These are phyloP conservation scores for Leptodontidium sp. DNA, from an alignment of 2,329 filamentous ascomycete species.

Conservation along the genomic window DNA sequence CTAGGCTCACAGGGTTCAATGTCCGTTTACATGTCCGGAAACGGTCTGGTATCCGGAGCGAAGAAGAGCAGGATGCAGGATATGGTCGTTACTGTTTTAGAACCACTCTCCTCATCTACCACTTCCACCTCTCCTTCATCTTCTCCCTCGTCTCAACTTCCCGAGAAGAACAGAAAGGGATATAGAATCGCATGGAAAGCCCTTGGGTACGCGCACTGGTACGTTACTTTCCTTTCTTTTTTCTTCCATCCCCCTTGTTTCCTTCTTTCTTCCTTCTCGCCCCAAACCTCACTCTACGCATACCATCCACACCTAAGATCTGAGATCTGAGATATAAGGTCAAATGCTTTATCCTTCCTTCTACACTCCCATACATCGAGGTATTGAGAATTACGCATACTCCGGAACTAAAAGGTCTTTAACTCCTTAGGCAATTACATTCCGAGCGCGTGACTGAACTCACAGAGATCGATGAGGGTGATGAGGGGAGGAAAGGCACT, in stretches of 20 bases:
- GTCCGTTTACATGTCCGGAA: constrained; percentile 39
- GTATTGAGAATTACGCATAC: no score
- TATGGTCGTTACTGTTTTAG: constrained; percentile 30
- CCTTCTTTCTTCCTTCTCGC: no score
- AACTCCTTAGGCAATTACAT: constrained; percentile 42
- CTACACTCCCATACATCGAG: no score
- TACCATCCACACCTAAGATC: no score
- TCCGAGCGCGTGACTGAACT: constrained; percentile 56
- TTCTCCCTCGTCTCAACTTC: neutral
- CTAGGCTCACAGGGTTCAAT: constrained; percentile 28
- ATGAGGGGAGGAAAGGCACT: constrained; percentile 45
- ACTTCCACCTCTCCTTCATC: neutral
- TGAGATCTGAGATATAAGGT: no score
- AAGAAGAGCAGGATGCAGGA: constrained; percentile 32
- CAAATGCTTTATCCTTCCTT: no score
- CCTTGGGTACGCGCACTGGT: constrained; percentile 44
- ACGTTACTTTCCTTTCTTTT: no score
- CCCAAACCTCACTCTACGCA: no score
- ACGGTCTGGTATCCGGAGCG: constrained; percentile 28
- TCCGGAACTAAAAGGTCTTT: no score
- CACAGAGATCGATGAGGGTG: constrained; percentile 48
- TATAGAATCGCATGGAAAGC: constrained; percentile 52
- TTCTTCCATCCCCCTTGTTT: no score
- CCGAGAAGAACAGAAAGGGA: neutral
- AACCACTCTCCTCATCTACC: constrained; percentile 5